Evolutionary conservation across 1,284 basidiomycete species (phyloP).

Genomic region (Athelia sp.): DNA sequence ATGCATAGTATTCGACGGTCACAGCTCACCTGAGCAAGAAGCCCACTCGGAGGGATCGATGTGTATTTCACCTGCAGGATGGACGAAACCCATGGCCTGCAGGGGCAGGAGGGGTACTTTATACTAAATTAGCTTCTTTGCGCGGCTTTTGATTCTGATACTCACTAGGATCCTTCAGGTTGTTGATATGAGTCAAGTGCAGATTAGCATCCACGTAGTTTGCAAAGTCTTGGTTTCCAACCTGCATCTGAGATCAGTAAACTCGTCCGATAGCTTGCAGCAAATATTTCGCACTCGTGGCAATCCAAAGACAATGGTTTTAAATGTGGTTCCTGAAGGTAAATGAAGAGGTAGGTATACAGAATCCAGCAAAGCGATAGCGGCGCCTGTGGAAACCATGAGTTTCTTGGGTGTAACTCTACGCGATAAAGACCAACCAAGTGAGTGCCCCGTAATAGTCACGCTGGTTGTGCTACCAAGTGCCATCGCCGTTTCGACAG

Average conservation of each 20-base stretch:
- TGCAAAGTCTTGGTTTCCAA: constrained; percentile 10
- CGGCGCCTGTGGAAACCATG: constrained; percentile 26
- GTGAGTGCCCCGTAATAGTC: constrained; percentile 50
- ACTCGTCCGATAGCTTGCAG: neutral
- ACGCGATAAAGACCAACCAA: constrained; percentile 26
- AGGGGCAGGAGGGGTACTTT: constrained; percentile 22
- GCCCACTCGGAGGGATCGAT: constrained; percentile 24
- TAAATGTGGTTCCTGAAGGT: constrained; percentile 24
- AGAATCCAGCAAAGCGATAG: constrained; percentile 44
- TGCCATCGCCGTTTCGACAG: constrained; percentile 38
- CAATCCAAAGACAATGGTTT: constrained; percentile 42
- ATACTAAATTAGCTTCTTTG: no score
- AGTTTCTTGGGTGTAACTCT: neutral
- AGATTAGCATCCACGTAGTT: constrained; percentile 15
- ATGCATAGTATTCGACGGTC: neutral
- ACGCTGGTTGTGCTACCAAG: constrained; percentile 35
- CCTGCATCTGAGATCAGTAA: constrained; percentile 2
- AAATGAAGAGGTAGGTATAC: constrained; percentile 32
- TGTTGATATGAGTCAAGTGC: constrained; percentile 16
- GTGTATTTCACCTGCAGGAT: constrained; percentile 37
- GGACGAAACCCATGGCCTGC: constrained; percentile 29
- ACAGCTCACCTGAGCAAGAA: constrained; percentile 12
- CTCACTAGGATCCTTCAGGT: constrained; percentile 16
- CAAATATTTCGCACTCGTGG: constrained; percentile 42
- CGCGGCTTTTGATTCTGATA: no score